Evolutionary conservation across 2,329 filamentous ascomycete genomes (phyloP).

Genomic region (Parafenestella ontariensis): DNA sequence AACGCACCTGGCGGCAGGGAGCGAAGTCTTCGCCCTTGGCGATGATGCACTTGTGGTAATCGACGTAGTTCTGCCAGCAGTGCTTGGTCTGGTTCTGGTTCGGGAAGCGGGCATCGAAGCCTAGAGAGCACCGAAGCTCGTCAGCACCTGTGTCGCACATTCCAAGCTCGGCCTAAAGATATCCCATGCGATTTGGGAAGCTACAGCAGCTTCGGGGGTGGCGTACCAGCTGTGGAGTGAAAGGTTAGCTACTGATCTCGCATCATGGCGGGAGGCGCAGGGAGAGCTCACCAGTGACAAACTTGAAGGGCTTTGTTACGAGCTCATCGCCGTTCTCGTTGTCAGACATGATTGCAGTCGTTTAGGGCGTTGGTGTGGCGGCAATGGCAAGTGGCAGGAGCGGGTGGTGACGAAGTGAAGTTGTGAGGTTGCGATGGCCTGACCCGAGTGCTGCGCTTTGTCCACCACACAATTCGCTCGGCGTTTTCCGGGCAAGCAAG

Average conservation of each 20-base stretch:
- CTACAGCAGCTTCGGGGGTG: slow-evolving; percentile 17
- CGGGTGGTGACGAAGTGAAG: slow-evolving; percentile 40
- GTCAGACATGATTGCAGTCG: slow-evolving; percentile 81
- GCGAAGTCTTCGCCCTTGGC: slow-evolving; percentile 99
- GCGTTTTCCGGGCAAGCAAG: slow-evolving; percentile 36
- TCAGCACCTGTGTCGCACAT: slow-evolving; percentile 22
- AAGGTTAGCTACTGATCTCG: slow-evolving; percentile 38
- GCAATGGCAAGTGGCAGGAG: slow-evolving; percentile 39
- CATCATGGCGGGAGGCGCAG: slow-evolving; percentile 15
- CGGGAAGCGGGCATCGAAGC: slow-evolving; percentile 98
- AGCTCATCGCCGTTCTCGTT: slow-evolving; percentile 65
- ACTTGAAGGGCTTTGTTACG: slow-evolving; percentile 99
- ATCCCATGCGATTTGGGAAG: slow-evolving; percentile 9
- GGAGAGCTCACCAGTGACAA: slow-evolving; percentile 86
- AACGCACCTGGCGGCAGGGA: slow-evolving; percentile 88
- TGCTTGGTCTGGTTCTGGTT: slow-evolving; percentile 99
- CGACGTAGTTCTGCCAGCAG: slow-evolving; percentile 99
- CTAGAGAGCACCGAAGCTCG: slow-evolving; percentile 57
- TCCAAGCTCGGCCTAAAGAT: not conserved
- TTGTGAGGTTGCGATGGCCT: slow-evolving; percentile 41
- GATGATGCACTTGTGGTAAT: slow-evolving; percentile 99
- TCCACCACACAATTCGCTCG: slow-evolving; percentile 44
- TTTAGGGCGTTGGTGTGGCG: slow-evolving; percentile 26
- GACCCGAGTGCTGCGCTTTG: slow-evolving; percentile 39
- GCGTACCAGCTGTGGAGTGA: slow-evolving; percentile 50